A percentile compares a stretch with the other conserved stretches of the same genome.
Evolutionary conservation across 208 protist species (phyloP).

Genomic region (Entamoeba invadens): DNA sequence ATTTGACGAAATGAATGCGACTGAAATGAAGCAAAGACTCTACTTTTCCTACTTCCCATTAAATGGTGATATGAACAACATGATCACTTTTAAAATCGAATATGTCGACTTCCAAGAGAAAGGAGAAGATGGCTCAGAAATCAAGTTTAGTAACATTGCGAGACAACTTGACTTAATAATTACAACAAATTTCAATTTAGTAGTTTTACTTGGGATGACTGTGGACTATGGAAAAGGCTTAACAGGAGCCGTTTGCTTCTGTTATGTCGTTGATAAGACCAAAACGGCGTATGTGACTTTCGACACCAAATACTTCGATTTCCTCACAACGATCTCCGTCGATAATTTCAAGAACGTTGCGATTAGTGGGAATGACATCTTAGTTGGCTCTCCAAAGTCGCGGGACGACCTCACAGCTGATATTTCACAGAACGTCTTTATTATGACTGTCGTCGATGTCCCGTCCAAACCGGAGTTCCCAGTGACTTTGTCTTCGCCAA

Average conservation of each 20-base stretch:
- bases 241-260: background rate
- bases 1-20: background rate
- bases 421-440: background rate
- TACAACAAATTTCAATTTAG: background rate
- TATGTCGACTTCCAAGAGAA: background rate
- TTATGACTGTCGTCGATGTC: background rate
- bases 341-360: background rate
- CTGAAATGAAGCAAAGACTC: background rate
- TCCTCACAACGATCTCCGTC: background rate
- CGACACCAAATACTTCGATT: background rate
- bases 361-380: background rate
- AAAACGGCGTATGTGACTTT: background rate
- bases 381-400: background rate
- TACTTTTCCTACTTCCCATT: background rate
- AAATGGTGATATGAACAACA: background rate
- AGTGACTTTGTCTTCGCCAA: background rate
- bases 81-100: background rate
- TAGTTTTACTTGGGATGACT: background rate
- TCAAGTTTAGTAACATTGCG: background rate
- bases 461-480: background rate
- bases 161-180: background rate
- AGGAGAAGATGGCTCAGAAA: background rate
- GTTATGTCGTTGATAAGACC: background rate
- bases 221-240: background rate
- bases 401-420: background rate